A percentile compares a stretch with the other conserved stretches of the same genome.
Evolutionary conservation across 2,329 filamentous ascomycete genomes (phyloP).

Genomic region (Trichophaea hybrida): DNA sequence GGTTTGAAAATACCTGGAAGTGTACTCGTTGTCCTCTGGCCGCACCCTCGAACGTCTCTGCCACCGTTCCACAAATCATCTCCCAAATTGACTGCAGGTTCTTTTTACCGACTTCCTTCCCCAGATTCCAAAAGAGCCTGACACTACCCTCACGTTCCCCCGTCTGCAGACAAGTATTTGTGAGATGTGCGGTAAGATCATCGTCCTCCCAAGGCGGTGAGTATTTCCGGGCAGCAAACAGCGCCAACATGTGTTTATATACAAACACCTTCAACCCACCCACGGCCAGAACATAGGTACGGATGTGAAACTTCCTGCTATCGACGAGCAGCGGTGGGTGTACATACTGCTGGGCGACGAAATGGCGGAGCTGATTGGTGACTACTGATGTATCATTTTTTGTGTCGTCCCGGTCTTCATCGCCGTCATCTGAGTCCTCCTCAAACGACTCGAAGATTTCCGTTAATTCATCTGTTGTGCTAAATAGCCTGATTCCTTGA

Average conservation of each 20-base stretch:
- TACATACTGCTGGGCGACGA: conserved; percentile 91
- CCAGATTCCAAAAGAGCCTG: conserved; percentile 57
- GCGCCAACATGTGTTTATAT: conserved; percentile 78
- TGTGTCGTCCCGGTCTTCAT: conserved; percentile 31
- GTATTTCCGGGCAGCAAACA: conserved; percentile 72
- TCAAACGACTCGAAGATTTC: conserved; percentile 89
- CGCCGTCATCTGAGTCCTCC: conserved; percentile 49
- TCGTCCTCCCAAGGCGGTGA: conserved; percentile 41
- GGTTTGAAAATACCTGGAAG: conserved; percentile 46
- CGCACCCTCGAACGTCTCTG: conserved; percentile 73
- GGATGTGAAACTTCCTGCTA: conserved; percentile 79
- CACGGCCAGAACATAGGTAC: conserved; percentile 73
- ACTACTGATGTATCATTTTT: conserved; percentile 46
- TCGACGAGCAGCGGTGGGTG: conserved; percentile 66
- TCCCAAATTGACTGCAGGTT: conserved; percentile 50
- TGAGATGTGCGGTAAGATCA: conserved; percentile 63
- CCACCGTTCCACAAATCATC: conserved; percentile 61
- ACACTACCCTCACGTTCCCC: conserved; percentile 49
- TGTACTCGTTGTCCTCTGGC: conserved; percentile 72
- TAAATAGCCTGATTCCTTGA: conserved; percentile 83
- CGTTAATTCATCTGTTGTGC: conserved; percentile 67
- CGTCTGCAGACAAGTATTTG: conserved; percentile 81
- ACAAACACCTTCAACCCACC: conserved; percentile 71
- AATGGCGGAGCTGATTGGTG: conserved; percentile 84
- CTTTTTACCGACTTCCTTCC: conserved; percentile 24